Evolutionary conservation across 345 rosid genomes (phyloP).

Genomic region (Adansonia digitata): DNA sequence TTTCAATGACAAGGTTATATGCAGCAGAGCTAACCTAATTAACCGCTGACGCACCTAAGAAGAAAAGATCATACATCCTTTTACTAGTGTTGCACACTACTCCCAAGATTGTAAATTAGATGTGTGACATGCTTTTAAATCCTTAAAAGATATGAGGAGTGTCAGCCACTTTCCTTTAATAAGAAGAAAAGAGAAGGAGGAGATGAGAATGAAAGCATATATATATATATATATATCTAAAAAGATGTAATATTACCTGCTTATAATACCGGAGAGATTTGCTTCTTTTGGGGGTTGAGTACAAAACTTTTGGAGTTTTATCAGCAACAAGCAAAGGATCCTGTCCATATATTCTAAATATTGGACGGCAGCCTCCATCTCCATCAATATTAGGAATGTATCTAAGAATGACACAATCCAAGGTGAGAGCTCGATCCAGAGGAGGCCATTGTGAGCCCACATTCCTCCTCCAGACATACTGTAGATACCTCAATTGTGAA

Average conservation of each 20-base stretch:
- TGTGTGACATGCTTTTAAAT: neutral
- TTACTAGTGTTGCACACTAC: no score
- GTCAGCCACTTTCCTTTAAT: no score
- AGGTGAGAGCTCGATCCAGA: conserved; percentile 68
- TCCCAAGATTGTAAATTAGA: no score
- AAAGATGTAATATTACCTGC: conserved; percentile 47
- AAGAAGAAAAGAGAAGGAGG: no score
- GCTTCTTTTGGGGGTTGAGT: conserved; percentile 59
- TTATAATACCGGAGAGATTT: conserved; percentile 59
- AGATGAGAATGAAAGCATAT: no score
- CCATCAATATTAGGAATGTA: conserved; percentile 65
- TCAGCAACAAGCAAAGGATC: conserved; percentile 69
- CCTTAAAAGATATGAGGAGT: no score
- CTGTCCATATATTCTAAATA: conserved; percentile 82
- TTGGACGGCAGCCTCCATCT: conserved; percentile 79
- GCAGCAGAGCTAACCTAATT: neutral
- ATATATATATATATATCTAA: neutral
- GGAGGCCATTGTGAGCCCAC: conserved; percentile 92
- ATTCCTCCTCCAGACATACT: conserved; percentile 86
- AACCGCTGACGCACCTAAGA: neutral
- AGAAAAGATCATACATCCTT: neutral
- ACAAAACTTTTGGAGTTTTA: conserved; percentile 50
- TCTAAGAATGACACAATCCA: conserved; percentile 85
- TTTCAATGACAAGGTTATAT: neutral
- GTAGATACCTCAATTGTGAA: conserved; percentile 83